Base-by-base conservation (phyloP, 768 basidiomycete species). In the Leccinum broughii region DNA sequence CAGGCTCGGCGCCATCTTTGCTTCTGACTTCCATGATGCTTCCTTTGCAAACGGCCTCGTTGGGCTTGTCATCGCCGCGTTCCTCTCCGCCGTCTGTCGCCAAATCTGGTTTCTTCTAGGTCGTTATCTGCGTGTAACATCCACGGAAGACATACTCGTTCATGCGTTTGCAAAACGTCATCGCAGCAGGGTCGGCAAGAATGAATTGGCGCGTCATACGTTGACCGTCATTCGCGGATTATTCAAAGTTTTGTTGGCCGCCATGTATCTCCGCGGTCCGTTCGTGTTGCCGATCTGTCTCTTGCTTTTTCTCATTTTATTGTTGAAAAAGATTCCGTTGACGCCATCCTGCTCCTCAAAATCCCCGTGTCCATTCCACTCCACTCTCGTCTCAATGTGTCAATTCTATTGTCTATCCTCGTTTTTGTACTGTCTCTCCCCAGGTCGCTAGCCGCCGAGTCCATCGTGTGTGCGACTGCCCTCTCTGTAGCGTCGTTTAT, bases 71-170 rank as follows among this genome's bases (percentile, higher is more conserved):
- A 65, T 80, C 30, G 85, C 85, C 59, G 85, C 85, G n/a, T 64
- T 79, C 37, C 73, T 88, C 14, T 81, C 89, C 7, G 81, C 80
- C 34, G 83, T 88, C 62, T 79, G 85, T 41, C 77, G 87, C 54
- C 88, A 89, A 64, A 75, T 92, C 53, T 89, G 87, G 85, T 90
- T 89, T 74, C 82, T 90, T 78, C 81, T 92, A n/a, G 84, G 86
- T 50, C 80, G 86, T 34, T 89, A 92, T 71, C 77, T 89, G 50
- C 83, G 84, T 65, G 82, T 83, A 70, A 78, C 81, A 34, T 84
- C 88, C 61, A 70, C 86, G 39, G 85, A 89, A 70, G 89, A 90
- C 61, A 77, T 91, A 46, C 68, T 90, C 54, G 66, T 86, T 17
- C 82, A 88, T 63, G 77, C 83, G 1, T 83, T 90, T 68, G 83